Evolutionary conservation across 176 grass and related monocot genomes (phyloP), one percentile per base, ranked within the genome.

Genomic region (Carex myosuroides): DNA sequence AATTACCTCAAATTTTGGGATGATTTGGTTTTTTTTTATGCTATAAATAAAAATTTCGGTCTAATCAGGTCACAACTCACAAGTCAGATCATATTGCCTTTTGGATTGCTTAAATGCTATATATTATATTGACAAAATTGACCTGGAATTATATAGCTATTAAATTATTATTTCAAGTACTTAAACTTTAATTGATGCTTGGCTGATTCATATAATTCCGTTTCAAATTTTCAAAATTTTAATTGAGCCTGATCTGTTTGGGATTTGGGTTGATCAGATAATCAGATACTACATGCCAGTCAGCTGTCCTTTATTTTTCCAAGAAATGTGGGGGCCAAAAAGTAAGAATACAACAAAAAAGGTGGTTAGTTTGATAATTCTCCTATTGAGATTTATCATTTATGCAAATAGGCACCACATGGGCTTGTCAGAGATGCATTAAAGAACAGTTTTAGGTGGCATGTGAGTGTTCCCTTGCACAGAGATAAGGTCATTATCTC

Each of bases 401-500:
- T 76, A 53, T 76, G 46, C 46, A 55, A 55, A 54, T 32, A 22
- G 48, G 5, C 46, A 76, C 22, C 72, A 76, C 72, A 55, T 76
- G 72, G 50, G 10, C 13, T 50, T 77, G 72, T 4, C 50, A 77
- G 50, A 77, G 72, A 74, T 21, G 20, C 46, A 74, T 56, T 70
- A 18, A 33, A 55, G 48, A 56, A 56, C 24, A 26, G 48, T 56
- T 77, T 69, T 13, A 56, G 48, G 14, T 77, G 46, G 48, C 72
- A 77, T 56, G 48, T 56, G 72, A 55, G 72, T 76, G 72, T 77
- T 33, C 48, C 24, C 72, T 56, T 56, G 13, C 22, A 56, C 24
- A 77, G 24, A 77, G 72, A 77, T 55, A 56, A 76, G 72, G 72
- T 26, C 72, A 77, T 16, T 77, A 76, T 76, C 72, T 76, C 72